These are phyloP conservation scores for Cicer cuneatum DNA, from an alignment of 306 rosid genomes.

Conservation along the genomic window DNA sequence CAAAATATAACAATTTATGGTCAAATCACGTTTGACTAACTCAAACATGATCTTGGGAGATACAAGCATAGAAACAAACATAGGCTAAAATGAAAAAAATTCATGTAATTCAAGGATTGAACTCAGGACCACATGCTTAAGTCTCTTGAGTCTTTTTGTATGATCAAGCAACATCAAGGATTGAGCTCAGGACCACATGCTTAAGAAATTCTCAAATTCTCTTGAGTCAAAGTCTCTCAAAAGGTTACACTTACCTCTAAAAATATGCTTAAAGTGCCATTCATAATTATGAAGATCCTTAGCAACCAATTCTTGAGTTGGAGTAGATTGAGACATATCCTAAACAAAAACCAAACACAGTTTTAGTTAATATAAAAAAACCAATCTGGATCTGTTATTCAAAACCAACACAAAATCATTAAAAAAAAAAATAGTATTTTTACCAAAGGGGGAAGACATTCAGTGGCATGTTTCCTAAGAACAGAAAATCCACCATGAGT, in stretches of 20 bases:
- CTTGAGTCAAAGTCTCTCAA: neutral
- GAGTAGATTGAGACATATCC: conserved; percentile 89
- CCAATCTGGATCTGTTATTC: neutral
- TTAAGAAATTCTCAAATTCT: neutral
- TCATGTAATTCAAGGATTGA: neutral
- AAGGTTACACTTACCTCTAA: conserved; percentile 65
- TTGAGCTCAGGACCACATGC: conserved; percentile 5
- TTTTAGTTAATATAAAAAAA: conserved; percentile 12
- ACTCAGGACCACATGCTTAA: neutral
- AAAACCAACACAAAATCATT: conserved; percentile 7
- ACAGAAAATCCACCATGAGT: conserved; percentile 66
- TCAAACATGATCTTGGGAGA: too few relatives aligned
- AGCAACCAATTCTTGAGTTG: conserved; percentile 90
- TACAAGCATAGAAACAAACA: too few relatives aligned
- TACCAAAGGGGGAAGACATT: conserved; percentile 93
- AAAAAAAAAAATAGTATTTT: neutral
- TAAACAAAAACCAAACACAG: conserved; percentile 39
- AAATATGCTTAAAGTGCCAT: conserved; percentile 97
- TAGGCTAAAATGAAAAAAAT: neutral
- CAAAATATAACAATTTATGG: too few relatives aligned
- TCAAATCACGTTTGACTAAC: too few relatives aligned
- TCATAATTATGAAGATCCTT: conserved; percentile 93
- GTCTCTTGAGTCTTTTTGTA: neutral
- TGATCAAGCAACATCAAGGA: neutral
- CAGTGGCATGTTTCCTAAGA: conserved; percentile 82